These are phyloP conservation scores for Citrus hindsii DNA, from an alignment of 345 rosid species.

Conservation along the genomic window DNA sequence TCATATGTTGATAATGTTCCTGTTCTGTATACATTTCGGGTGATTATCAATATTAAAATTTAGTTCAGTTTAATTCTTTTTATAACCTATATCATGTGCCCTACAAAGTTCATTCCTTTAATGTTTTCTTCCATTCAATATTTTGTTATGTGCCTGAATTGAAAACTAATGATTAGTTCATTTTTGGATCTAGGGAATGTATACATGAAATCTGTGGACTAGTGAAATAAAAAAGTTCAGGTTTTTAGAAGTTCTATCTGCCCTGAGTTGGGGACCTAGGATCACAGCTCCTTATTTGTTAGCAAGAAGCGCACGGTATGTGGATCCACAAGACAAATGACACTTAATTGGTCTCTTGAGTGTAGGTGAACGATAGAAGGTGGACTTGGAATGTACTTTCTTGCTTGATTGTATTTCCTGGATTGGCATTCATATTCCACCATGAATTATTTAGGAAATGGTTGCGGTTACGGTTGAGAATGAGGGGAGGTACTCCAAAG, in stretches of 20 bases:
- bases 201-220: neutral
- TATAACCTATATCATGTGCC: neutral
- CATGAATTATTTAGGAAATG: neutral
- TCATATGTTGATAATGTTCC: conserved; percentile 6
- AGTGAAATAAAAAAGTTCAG: neutral
- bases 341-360: neutral
- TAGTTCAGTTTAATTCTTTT: conserved; percentile 19
- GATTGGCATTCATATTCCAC: neutral
- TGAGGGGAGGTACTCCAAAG: neutral
- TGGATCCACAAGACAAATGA: neutral
- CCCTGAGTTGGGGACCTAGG: neutral
- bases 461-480: neutral
- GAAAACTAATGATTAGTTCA: neutral
- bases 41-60: conserved; percentile 21
- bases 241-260: neutral
- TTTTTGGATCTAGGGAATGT: neutral
- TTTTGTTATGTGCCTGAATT: neutral
- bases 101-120: neutral
- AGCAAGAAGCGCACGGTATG: neutral
- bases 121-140: neutral
- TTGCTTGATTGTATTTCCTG: neutral
- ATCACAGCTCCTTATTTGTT: neutral
- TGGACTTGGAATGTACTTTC: neutral
- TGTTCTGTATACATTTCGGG: conserved; percentile 15
- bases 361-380: neutral